Evolutionary conservation across 352 stramenopile genomes (phyloP).

Genomic region (Phytophthora lateralis): DNA sequence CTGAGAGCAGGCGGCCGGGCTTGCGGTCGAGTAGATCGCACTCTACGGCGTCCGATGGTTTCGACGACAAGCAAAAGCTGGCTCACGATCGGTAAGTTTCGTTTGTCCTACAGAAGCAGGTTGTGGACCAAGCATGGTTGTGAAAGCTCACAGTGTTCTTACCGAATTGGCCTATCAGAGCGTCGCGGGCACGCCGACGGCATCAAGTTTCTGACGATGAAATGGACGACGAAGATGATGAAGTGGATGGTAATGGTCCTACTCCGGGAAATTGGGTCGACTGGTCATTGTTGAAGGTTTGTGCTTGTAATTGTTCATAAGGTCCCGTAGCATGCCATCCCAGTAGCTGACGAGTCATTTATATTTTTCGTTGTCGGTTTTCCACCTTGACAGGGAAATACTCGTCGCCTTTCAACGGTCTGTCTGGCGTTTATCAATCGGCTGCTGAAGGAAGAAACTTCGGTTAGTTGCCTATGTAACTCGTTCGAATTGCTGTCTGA

Average conservation of each 20-base stretch:
- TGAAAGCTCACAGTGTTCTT: slow-evolving; percentile 5
- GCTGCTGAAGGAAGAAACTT: slow-evolving; percentile 75
- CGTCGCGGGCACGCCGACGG: slow-evolving; percentile 65
- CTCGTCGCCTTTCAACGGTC: slow-evolving; percentile 50
- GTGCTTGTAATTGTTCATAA: neutral
- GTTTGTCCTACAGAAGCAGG: neutral
- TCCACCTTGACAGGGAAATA: slow-evolving; percentile 25
- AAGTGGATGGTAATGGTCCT: slow-evolving; percentile 18
- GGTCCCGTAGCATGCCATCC: neutral
- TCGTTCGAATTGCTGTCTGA: neutral
- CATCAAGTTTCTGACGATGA: slow-evolving; percentile 56
- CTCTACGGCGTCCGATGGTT: slow-evolving; percentile 20
- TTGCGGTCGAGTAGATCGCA: slow-evolving; percentile 33
- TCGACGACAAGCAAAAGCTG: slow-evolving; percentile 43
- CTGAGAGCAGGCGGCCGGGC: slow-evolving; percentile 22
- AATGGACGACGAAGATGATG: slow-evolving; percentile 41
- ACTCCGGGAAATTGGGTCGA: slow-evolving; percentile 65
- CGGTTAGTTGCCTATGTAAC: slow-evolving; percentile 41
- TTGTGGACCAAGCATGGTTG: neutral
- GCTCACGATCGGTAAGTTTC: slow-evolving; percentile 57
- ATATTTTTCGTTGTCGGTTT: slow-evolving; percentile 1
- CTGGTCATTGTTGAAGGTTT: slow-evolving; percentile 64
- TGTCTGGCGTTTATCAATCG: slow-evolving; percentile 66
- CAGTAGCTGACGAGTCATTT: neutral
- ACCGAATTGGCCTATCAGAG: slow-evolving; percentile 39